These are phyloP conservation scores for Penicillium sp. DNA, from an alignment of 2,329 filamentous ascomycete genomes.

Conservation along the genomic window DNA sequence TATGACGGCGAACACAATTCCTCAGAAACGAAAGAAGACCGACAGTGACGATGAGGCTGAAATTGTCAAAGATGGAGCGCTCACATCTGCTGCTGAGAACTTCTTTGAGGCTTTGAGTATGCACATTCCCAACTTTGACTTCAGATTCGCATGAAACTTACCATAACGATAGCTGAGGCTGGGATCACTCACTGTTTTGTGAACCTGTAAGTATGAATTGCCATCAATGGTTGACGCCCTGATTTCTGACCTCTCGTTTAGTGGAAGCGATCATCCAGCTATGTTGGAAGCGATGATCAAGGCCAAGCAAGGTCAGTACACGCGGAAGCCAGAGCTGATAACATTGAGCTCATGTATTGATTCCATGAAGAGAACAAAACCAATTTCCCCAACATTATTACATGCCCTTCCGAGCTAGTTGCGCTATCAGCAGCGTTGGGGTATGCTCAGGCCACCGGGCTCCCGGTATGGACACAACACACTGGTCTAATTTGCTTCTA, in stretches of 20 bases:
- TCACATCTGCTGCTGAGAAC: constrained; percentile 18
- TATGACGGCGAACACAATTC: background rate
- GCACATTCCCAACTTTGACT: background rate
- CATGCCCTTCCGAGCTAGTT: constrained; percentile 79
- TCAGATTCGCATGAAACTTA: background rate
- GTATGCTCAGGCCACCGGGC: constrained; percentile 67
- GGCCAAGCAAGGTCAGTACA: constrained; percentile 62
- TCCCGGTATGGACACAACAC: constrained; percentile 50
- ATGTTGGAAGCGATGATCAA: constrained; percentile 78
- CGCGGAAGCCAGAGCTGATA: background rate
- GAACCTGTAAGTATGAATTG: constrained; percentile 35
- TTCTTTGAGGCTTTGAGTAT: constrained; percentile 24
- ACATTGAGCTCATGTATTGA: background rate
- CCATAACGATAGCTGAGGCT: constrained; percentile 12
- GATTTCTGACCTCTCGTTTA: constrained; percentile 1
- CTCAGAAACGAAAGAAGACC: constrained; percentile 1
- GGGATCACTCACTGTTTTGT: constrained; percentile 49
- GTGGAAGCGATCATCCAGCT: constrained; percentile 60
- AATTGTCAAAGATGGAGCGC: constrained; percentile 2
- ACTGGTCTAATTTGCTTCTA: background rate
- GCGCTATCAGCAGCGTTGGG: constrained; percentile 79
- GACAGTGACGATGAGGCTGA: background rate
- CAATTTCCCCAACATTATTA: constrained; percentile 70
- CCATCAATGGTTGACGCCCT: background rate
- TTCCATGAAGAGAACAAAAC: constrained; percentile 26